These are phyloP conservation scores for Beauveria australis DNA, from an alignment of 2,329 filamentous ascomycete genomes.

Conservation along the genomic window DNA sequence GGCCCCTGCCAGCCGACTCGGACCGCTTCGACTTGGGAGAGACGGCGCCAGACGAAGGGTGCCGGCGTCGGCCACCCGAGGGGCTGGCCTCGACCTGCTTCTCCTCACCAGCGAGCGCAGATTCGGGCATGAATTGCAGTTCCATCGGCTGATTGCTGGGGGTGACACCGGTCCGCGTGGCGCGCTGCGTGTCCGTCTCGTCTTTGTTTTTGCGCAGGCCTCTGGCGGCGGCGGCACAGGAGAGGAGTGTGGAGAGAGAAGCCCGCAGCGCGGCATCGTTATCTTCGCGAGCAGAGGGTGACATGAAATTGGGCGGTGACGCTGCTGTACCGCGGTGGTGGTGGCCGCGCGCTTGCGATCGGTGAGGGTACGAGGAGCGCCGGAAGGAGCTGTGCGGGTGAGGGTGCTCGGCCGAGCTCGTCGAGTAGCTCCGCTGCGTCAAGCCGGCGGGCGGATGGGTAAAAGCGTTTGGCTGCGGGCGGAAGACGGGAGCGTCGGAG, in stretches of 20 bases:
- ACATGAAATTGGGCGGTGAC: constrained; percentile 53
- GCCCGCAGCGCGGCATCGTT: constrained; percentile 90
- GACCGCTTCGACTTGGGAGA: constrained; percentile 44
- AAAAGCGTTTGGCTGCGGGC: constrained; percentile 87
- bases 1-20: constrained; percentile 27
- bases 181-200: constrained; percentile 30
- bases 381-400: constrained; percentile 43
- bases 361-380: constrained; percentile 40
- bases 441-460: constrained; percentile 63
- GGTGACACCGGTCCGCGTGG: constrained; percentile 30
- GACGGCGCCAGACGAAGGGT: constrained; percentile 18
- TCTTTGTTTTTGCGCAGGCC: constrained; percentile 62
- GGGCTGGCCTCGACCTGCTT: constrained; percentile 18
- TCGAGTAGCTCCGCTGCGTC: constrained; percentile 40
- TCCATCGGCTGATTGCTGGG: constrained; percentile 48
- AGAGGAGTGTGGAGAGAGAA: constrained; percentile 88
- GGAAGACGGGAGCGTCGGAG: constrained; percentile 53
- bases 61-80: constrained; percentile 13
- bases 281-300: constrained; percentile 70
- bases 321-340: constrained; percentile 25
- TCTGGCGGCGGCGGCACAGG: constrained; percentile 85
- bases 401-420: constrained; percentile 38
- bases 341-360: constrained; percentile 38
- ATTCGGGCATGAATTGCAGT: constrained; percentile 52
- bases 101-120: constrained; percentile 42